Conservation (phyloP, 306 rosid genomes). For the Crotalaria pallida region DNA sequence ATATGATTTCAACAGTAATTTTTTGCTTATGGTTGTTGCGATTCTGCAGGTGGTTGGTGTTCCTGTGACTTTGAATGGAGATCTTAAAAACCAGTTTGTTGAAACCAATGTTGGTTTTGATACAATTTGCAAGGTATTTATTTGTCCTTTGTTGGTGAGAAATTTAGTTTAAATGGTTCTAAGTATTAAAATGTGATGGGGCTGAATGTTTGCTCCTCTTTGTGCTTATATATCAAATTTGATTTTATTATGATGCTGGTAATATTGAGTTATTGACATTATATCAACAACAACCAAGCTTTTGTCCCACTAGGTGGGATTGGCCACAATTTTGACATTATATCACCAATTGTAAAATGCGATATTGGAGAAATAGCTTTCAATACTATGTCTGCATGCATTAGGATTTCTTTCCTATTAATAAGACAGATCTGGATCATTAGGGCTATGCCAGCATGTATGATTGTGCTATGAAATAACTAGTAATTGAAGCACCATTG, state of each 20-base stretch:
- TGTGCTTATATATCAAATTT: not conserved
- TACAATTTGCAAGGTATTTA: conserved; percentile 92
- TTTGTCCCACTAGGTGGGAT: no score
- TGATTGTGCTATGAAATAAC: conserved; percentile 15
- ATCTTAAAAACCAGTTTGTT: conserved; percentile 94
- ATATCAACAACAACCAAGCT: not conserved
- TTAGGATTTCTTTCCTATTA: no score
- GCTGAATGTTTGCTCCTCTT: not conserved
- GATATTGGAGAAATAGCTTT: not conserved
- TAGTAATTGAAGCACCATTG: not conserved
- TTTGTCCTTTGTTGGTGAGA: not conserved
- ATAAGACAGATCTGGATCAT: not conserved
- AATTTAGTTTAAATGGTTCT: not conserved
- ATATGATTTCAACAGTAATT: not conserved
- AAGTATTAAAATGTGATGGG: not conserved
- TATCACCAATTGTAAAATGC: not conserved
- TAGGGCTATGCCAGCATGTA: not conserved
- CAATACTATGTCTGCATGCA: not conserved
- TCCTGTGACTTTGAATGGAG: conserved; percentile 97
- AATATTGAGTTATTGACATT: not conserved
- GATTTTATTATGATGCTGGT: not conserved
- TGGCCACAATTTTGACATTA: not conserved
- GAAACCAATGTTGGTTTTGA: conserved; percentile 97
- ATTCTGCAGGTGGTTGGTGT: conserved; percentile 88
- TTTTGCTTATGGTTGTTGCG: conserved; percentile 13